Evolutionary conservation across 202 grass and related monocot species (phyloP).

Genomic region (Setaria viridis): DNA sequence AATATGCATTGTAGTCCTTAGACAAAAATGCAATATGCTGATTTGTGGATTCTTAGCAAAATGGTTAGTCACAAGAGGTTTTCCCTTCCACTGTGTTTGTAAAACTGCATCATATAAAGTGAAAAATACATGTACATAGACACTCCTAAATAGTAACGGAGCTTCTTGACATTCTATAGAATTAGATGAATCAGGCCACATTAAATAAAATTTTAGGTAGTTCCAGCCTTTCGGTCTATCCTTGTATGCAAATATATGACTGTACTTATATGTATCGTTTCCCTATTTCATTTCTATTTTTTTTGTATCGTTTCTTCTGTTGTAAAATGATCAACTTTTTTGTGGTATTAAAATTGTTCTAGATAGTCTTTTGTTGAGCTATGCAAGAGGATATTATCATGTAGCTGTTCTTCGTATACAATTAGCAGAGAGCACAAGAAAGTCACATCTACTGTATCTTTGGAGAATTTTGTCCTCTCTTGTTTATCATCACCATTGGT

Average conservation of each 20-base stretch:
- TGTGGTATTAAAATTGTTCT: slow-evolving; percentile 12
- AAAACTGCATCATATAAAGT: not conserved
- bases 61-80: not conserved
- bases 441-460: not conserved
- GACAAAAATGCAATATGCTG: not conserved
- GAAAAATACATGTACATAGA: not conserved
- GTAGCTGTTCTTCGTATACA: slow-evolving; percentile 8
- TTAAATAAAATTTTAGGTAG: slow-evolving; percentile 13
- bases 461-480: slow-evolving; percentile 5
- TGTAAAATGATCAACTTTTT: not conserved
- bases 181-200: not conserved
- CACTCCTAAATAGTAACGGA: not conserved
- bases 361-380: not conserved
- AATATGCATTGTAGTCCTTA: not conserved
- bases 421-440: not conserved
- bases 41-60: not conserved
- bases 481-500: not conserved
- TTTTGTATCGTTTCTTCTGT: not conserved
- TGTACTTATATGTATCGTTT: not conserved
- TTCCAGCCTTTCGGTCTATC: not conserved
- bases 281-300: not conserved
- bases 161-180: not conserved
- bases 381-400: not conserved
- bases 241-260: not conserved
- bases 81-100: not conserved